phyloP scores from a whole-genome alignment of 495 filamentous ascomycete species.

The Pyrenula massariospora region DNA sequence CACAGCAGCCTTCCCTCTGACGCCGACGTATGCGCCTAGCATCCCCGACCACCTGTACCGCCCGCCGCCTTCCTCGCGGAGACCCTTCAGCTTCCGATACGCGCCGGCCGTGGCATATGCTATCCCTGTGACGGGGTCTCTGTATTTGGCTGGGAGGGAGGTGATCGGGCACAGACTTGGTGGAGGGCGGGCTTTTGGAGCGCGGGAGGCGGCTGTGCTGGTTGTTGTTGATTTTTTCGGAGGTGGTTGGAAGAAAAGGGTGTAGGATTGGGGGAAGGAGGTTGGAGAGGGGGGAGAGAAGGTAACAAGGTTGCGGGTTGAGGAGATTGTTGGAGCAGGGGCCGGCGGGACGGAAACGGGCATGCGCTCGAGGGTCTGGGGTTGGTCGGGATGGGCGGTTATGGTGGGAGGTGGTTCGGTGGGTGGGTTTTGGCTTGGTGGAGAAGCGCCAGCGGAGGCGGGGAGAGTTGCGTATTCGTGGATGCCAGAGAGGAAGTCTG shows the following conservation, averaged over 20 bases:
- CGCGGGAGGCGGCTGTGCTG: neutral
- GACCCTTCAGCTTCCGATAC: conserved; percentile 57
- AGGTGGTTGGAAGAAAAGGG: conserved; percentile 1
- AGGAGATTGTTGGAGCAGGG: conserved; percentile 7
- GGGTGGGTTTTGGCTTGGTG: neutral
- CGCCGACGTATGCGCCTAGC: conserved; percentile 64
- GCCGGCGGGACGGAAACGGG: conserved; percentile 7
- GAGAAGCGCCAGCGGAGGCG: conserved; percentile 1
- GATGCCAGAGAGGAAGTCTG: conserved; percentile 17
- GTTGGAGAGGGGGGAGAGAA: neutral
- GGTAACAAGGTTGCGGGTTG: conserved; percentile 35
- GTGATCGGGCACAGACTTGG: conserved; percentile 63
- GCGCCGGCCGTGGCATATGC: conserved; percentile 65
- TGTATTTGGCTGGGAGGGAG: conserved; percentile 61
- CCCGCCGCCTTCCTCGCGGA: conserved; percentile 41
- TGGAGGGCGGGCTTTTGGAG: conserved; percentile 32
- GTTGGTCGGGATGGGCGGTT: conserved; percentile 3
- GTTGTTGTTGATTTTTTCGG: conserved; percentile 4
- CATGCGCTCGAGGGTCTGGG: conserved; percentile 2
- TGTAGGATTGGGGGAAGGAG: conserved; percentile 6
- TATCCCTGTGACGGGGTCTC: conserved; percentile 65
- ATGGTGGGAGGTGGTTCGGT: neutral
- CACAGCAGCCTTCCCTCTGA: conserved; percentile 42
- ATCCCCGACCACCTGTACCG: conserved; percentile 67
- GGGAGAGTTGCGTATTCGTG: conserved; percentile 20